Base-by-base conservation (phyloP, 257 asterid genomes). In the Solanum peruvianum region DNA sequence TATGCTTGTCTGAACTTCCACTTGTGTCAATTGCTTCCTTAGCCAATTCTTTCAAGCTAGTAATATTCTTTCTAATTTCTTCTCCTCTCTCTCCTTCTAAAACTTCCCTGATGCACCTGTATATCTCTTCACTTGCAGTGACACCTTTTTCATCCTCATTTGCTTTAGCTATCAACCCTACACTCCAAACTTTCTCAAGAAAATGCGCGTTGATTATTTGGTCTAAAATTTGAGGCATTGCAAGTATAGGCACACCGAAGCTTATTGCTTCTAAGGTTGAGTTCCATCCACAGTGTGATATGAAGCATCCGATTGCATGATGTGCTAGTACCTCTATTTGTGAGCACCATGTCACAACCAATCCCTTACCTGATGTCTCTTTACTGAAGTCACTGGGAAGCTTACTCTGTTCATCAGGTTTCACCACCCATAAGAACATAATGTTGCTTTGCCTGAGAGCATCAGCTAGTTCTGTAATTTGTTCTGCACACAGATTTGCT, bases 201-300 rank as follows among this genome's bases (percentile, higher is more conserved):
- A 89, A 89, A 89, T 93, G 93, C 12, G 94, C 93, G 88, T 92
- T 92, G 21, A 88, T 87, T 69, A 88, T 88, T 75, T 93, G 95
- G 89, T 93, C 95, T 11, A 92, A 69, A 88, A 92, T 90, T 88
- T 92, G 95, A 11, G 94, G 94, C 90, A 91, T 92, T 39, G 91
- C 97, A 88, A 92, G 93, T 71, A 91, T 70, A 13, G 94, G 94
- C 88, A 93, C 93, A 15, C 92, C 94, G 62, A 93, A 81, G 86
- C 90, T 87, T 60, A 92, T 85, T 5, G 94, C 93, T 78, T 94
- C 94, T 33, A 89, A 42, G 4, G 94, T 92, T 60, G 94, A 93
- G 85, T 92, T 93, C 95, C 95, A 93, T 7, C 94, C 94, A 66
- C 96, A 92, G 18, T 93, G 96, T 23, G 95, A 91, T 27, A 93